Percentiles rank a stretch among this genome's conserved stretches.
phyloP scores from a whole-genome alignment of 2,329 filamentous ascomycete genomes.

The Aspergillus uvarum region DNA sequence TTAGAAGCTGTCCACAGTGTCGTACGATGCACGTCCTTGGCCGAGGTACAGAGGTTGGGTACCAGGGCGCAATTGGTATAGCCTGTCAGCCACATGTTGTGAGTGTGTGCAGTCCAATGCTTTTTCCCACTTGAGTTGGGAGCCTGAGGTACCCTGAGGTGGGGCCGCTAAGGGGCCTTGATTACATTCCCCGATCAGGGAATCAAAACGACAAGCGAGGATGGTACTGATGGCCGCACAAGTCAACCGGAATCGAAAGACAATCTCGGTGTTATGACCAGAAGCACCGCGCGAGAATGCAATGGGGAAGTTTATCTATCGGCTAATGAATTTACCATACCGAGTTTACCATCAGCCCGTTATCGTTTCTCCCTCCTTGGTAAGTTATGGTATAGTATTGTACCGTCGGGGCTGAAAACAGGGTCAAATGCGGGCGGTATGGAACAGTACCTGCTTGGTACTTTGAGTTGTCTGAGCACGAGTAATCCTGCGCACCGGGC shows the following conservation, averaged over 20 bases:
- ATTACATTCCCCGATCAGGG: neutral
- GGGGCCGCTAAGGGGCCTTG: neutral
- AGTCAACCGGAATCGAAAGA: neutral
- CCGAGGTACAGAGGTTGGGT: neutral
- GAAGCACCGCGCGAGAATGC: neutral
- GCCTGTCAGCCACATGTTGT: neutral
- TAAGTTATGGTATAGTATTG: neutral
- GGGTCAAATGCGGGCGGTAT: neutral
- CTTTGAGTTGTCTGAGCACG: neutral
- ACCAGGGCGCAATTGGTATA: neutral
- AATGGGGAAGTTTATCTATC: neutral
- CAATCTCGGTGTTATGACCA: neutral
- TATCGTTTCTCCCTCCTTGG: too few species aligned
- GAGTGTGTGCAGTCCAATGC: neutral
- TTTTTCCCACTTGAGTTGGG: neutral
- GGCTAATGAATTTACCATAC: neutral
- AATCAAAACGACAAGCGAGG: neutral
- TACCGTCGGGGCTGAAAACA: neutral
- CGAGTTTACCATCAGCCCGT: neutral
- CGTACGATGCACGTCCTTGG: neutral
- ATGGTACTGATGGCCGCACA: neutral
- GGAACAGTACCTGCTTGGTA: too few species aligned
- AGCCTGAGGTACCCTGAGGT: neutral
- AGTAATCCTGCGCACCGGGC: too few species aligned
- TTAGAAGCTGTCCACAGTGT: neutral